Percentiles rank a stretch among this genome's conserved stretches.
phyloP scores from a whole-genome alignment of 2,329 filamentous ascomycete genomes.

The Didymellaceae sp. region DNA sequence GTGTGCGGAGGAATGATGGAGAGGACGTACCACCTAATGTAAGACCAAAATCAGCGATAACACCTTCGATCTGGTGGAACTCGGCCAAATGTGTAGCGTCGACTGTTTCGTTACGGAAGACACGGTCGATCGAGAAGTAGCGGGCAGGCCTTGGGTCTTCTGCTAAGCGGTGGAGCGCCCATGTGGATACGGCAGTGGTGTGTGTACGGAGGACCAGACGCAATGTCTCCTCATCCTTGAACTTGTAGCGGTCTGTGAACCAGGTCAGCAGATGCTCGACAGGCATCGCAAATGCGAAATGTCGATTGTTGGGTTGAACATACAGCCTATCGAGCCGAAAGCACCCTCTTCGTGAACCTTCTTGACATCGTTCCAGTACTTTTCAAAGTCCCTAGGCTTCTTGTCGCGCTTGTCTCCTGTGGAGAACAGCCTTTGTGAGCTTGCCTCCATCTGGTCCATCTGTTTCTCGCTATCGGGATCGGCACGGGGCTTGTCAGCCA shows the following conservation, averaged over 20 bases:
- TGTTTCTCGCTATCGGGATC: constrained; percentile 58
- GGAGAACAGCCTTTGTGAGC: constrained; percentile 60
- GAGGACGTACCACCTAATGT: constrained; percentile 73
- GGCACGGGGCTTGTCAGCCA: constrained; percentile 70
- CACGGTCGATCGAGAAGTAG: constrained; percentile 98
- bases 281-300: too few species aligned
- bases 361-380: constrained; percentile 88
- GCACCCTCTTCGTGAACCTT: constrained; percentile 90
- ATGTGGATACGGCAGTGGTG: constrained; percentile 90
- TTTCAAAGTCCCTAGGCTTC: constrained; percentile 70
- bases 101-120: constrained; percentile 97
- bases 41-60: constrained; percentile 94
- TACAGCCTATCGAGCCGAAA: constrained; percentile 87
- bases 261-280: not conserved
- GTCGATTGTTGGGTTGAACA: not conserved
- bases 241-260: constrained; percentile 77
- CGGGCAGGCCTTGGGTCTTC: constrained; percentile 83
- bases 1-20: not conserved
- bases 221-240: constrained; percentile 84
- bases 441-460: constrained; percentile 57
- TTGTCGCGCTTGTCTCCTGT: constrained; percentile 59
- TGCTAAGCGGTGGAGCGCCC: constrained; percentile 89
- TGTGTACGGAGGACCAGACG: constrained; percentile 92
- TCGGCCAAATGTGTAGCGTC: constrained; percentile 96
- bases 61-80: constrained; percentile 98